Conservation (phyloP, 2,329 filamentous ascomycete genomes). For the Exophiala alcalophila region DNA sequence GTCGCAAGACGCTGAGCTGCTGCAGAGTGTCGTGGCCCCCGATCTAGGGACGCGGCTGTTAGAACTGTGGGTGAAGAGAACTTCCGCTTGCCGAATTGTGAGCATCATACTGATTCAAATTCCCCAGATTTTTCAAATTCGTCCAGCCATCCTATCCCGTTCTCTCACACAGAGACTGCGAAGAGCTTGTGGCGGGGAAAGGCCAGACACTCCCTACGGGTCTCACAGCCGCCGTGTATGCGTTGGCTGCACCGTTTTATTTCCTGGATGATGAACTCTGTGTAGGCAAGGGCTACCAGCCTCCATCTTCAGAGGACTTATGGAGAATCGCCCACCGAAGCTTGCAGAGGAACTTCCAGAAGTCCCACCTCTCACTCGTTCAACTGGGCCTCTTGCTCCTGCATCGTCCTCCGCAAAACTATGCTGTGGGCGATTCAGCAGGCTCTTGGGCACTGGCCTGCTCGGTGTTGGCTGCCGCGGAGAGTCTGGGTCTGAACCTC, state of each 20-base stretch:
- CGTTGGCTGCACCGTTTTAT: slow-evolving; percentile 13
- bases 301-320: slow-evolving; percentile 13
- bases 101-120: too few species aligned
- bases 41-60: slow-evolving; percentile 14
- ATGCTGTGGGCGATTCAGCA: slow-evolving; percentile 12
- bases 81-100: too few species aligned
- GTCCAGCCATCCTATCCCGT: slow-evolving; percentile 17
- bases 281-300: slow-evolving; percentile 13
- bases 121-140: slow-evolving; percentile 14
- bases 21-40: slow-evolving; percentile 10
- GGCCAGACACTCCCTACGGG: slow-evolving; percentile 9
- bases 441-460: slow-evolving; percentile 13
- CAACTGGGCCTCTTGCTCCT: slow-evolving; percentile 14
- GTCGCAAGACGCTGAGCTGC: slow-evolving; percentile 9
- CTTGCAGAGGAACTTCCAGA: slow-evolving; percentile 10
- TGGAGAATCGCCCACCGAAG: slow-evolving; percentile 19
- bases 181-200: slow-evolving; percentile 8
- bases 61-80: slow-evolving; percentile 20
- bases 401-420: slow-evolving; percentile 16
- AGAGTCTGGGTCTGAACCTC: slow-evolving; percentile 71
- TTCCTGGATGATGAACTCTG: slow-evolving; percentile 17
- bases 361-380: slow-evolving; percentile 10
- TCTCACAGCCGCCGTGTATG: slow-evolving; percentile 13
- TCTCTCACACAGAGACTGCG: too few species aligned
- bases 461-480: slow-evolving; percentile 12